These are phyloP conservation scores for Lasiosphaeria miniovina DNA, from an alignment of 495 filamentous ascomycete species.

Conservation along the genomic window DNA sequence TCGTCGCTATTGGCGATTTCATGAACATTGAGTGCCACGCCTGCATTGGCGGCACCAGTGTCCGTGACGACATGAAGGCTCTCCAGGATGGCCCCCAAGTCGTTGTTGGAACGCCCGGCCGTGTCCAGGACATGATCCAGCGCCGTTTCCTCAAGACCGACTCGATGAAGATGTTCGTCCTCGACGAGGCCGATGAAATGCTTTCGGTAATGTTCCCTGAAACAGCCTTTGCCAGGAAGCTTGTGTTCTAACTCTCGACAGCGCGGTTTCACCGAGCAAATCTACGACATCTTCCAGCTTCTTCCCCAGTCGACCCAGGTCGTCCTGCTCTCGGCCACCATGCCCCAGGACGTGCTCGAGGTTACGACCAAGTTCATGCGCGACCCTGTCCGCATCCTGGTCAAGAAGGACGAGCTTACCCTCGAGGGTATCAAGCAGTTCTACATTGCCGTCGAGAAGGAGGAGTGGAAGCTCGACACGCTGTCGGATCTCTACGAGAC, in stretches of 20 bases:
- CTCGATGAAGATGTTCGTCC: conserved; percentile 97
- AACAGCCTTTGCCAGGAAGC: background rate
- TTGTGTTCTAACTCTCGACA: conserved; percentile 33
- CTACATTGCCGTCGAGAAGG: conserved; percentile 99
- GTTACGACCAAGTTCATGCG: conserved; percentile 99
- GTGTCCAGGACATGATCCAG: conserved; percentile 98
- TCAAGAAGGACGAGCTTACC: conserved; percentile 98
- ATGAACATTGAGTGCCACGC: conserved; percentile 99
- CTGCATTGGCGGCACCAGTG: conserved; percentile 96
- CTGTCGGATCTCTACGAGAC: conserved; percentile 99
- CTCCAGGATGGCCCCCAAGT: conserved; percentile 97
- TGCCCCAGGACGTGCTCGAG: conserved; percentile 96
- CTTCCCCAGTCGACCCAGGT: conserved; percentile 96
- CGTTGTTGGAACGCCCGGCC: conserved; percentile 91
- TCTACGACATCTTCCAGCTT: conserved; percentile 98
- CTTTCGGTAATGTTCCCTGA: conserved; percentile 64
- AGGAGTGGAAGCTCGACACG: conserved; percentile 99
- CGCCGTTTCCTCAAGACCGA: conserved; percentile 90
- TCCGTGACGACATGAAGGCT: conserved; percentile 95
- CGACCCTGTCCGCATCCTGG: conserved; percentile 95
- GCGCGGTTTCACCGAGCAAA: conserved; percentile 96
- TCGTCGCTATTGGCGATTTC: conserved; percentile 96
- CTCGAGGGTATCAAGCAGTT: conserved; percentile 98
- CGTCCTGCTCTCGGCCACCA: conserved; percentile 93
- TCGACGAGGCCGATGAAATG: conserved; percentile 94